phyloP scores from a whole-genome alignment of 2,329 filamentous ascomycete species.

The Claviceps sp. region DNA sequence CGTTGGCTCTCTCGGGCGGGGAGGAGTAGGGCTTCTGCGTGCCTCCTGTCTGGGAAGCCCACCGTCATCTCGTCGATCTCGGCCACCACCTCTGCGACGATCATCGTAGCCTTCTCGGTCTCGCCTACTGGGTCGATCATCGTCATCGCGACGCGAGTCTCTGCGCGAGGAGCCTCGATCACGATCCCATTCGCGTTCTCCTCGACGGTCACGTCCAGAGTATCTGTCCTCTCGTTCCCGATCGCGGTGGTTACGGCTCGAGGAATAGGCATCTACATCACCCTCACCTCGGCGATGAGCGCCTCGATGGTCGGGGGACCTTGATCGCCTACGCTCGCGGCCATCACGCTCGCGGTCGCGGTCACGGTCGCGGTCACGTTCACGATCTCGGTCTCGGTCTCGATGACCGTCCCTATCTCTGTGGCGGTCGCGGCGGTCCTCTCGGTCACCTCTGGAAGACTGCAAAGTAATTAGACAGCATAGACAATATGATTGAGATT shows the following conservation, averaged over 20 bases:
- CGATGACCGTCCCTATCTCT: slow-evolving; percentile 30
- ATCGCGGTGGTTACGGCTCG: slow-evolving; percentile 83
- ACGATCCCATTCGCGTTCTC: slow-evolving; percentile 66
- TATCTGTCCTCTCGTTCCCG: slow-evolving; percentile 91
- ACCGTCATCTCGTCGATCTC: slow-evolving; percentile 27
- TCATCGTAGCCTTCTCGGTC: slow-evolving; percentile 43
- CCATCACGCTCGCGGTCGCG: slow-evolving; percentile 64
- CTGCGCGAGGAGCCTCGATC: slow-evolving; percentile 50
- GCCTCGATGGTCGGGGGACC: slow-evolving; percentile 61
- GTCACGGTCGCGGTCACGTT: slow-evolving; percentile 13
- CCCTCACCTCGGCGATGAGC: slow-evolving; percentile 57
- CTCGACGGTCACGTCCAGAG: slow-evolving; percentile 50
- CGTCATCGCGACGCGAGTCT: slow-evolving; percentile 53
- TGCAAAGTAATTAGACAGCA: slow-evolving; percentile 12
- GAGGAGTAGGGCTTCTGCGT: slow-evolving; percentile 63
- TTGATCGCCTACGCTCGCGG: slow-evolving; percentile 59
- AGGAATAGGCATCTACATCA: slow-evolving; percentile 80
- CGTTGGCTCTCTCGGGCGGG: slow-evolving; percentile 87
- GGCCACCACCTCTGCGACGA: slow-evolving; percentile 37
- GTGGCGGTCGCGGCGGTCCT: slow-evolving; percentile 37
- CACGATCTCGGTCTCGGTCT: slow-evolving; percentile 19
- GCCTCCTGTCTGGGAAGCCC: slow-evolving; percentile 32
- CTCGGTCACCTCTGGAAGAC: slow-evolving; percentile 18
- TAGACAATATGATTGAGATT: slow-evolving; percentile 3
- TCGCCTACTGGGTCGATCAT: slow-evolving; percentile 39